Conservation (phyloP, 768 basidiomycete species). For the Nidularia pulvinata region DNA sequence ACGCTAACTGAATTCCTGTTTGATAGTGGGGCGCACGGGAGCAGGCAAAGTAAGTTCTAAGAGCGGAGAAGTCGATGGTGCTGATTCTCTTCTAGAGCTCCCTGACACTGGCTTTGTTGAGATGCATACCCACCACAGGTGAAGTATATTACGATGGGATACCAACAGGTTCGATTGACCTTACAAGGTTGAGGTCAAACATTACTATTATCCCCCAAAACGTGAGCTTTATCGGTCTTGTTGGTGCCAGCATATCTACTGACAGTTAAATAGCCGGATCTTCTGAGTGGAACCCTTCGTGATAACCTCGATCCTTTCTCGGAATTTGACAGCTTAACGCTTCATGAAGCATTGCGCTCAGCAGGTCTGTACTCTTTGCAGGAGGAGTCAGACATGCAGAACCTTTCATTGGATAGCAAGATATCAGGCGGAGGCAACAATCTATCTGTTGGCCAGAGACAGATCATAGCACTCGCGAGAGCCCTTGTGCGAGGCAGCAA, state of each 20-base stretch:
- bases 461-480: slow-evolving; percentile 60
- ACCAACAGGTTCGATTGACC: slow-evolving; percentile 40
- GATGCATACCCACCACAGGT: slow-evolving; percentile 52
- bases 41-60: slow-evolving; percentile 26
- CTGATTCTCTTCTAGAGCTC: slow-evolving; percentile 35
- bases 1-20: too few species aligned
- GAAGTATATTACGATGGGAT: slow-evolving; percentile 50
- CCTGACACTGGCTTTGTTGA: slow-evolving; percentile 47
- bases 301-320: slow-evolving; percentile 60
- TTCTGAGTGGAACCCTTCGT: slow-evolving; percentile 53
- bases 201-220: slow-evolving; percentile 57
- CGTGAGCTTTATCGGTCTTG: slow-evolving; percentile 13
- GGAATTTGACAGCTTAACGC: slow-evolving; percentile 40
- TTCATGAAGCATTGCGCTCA: slow-evolving; percentile 29
- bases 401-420: slow-evolving; percentile 38
- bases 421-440: slow-evolving; percentile 54
- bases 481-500: slow-evolving; percentile 55
- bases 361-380: slow-evolving; percentile 28
- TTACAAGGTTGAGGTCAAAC: slow-evolving; percentile 47
- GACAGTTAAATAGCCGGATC: slow-evolving; percentile 21
- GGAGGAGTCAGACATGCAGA: slow-evolving; percentile 40
- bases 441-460: slow-evolving; percentile 70
- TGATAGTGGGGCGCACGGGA: slow-evolving; percentile 33
- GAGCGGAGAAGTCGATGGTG: not conserved
- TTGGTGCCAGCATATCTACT: not conserved